These are phyloP conservation scores for Cystobasidium pallidum DNA, from an alignment of 1,284 basidiomycete species.

Conservation along the genomic window DNA sequence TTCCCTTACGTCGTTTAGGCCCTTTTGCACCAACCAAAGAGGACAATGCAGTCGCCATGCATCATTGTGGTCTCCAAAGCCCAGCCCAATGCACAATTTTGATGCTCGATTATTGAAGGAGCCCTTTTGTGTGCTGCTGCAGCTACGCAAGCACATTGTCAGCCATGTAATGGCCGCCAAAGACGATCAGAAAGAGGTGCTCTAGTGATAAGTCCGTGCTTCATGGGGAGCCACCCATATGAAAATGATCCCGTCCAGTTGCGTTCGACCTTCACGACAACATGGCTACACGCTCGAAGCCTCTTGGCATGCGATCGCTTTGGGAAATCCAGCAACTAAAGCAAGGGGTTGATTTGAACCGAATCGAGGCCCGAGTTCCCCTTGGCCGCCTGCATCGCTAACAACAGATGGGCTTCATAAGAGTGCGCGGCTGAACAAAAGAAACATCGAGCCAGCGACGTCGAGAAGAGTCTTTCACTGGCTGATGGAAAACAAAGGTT, in stretches of 20 bases:
- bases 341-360: slow-evolving; percentile 13
- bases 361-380: slow-evolving; percentile 16
- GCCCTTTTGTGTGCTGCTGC: slow-evolving; percentile 22
- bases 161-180: too few relatives aligned
- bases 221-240: slow-evolving; percentile 9
- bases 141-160: slow-evolving; percentile 21
- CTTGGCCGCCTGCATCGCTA: slow-evolving; percentile 12
- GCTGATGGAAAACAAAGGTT: slow-evolving; percentile 20
- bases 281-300: slow-evolving; percentile 19
- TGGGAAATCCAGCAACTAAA: slow-evolving; percentile 17
- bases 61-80: slow-evolving; percentile 18
- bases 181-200: slow-evolving; percentile 16
- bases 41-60: slow-evolving; percentile 18
- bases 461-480: slow-evolving; percentile 17
- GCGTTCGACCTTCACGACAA: too few relatives aligned
- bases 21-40: slow-evolving; percentile 18
- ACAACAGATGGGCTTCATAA: slow-evolving; percentile 20
- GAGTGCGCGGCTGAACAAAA: slow-evolving; percentile 17
- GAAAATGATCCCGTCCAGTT: slow-evolving; percentile 21
- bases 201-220: neutral
- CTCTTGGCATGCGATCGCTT: slow-evolving; percentile 20
- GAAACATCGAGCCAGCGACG: slow-evolving; percentile 18
- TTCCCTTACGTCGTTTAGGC: slow-evolving; percentile 46
- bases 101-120: slow-evolving; percentile 18
- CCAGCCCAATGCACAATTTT: slow-evolving; percentile 13